phyloP scores from a whole-genome alignment of 106 monocot species.

The Amphibolis antarctica region DNA sequence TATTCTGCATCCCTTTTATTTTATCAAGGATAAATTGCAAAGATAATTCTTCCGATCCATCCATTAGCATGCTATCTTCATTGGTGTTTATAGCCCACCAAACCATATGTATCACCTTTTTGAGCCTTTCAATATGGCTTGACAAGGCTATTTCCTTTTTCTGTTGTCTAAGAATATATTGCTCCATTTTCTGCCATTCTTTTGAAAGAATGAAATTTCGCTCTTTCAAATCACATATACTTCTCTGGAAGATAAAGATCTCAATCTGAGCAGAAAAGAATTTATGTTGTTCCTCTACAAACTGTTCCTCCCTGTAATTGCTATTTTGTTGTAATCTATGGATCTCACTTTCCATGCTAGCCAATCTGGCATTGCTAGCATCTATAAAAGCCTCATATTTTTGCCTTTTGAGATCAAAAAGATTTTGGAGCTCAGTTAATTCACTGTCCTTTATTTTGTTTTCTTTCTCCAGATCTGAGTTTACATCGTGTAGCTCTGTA shows the following conservation, averaged over 20 bases:
- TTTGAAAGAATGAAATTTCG: constrained; percentile 31
- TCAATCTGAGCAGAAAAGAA: constrained; percentile 28
- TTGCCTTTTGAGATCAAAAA: constrained; percentile 29
- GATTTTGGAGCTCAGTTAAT: constrained; percentile 30
- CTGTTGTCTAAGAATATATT: constrained; percentile 24
- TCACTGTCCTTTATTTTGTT: constrained; percentile 20
- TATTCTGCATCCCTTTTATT: constrained; percentile 26
- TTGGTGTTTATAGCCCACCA: constrained; percentile 16
- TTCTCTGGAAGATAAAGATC: constrained; percentile 38
- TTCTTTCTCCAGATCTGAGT: constrained; percentile 29
- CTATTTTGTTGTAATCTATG: constrained; percentile 18
- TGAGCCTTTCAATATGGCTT: constrained; percentile 36
- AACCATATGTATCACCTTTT: constrained; percentile 31
- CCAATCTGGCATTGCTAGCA: constrained; percentile 23
- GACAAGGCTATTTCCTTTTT: constrained; percentile 14
- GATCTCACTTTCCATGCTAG: constrained; percentile 20
- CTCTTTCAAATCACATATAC: constrained; percentile 42
- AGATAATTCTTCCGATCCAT: constrained; percentile 18
- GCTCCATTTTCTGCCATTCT: constrained; percentile 26
- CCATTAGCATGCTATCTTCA: constrained; percentile 9
- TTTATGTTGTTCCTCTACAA: constrained; percentile 33
- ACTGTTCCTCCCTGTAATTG: constrained; percentile 9
- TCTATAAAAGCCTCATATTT: constrained; percentile 29
- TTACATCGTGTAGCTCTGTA: constrained; percentile 24
- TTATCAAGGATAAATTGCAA: constrained; percentile 25